These are phyloP conservation scores for Jaltomata sinuosa DNA, from an alignment of 257 asterid species.

Conservation along the genomic window DNA sequence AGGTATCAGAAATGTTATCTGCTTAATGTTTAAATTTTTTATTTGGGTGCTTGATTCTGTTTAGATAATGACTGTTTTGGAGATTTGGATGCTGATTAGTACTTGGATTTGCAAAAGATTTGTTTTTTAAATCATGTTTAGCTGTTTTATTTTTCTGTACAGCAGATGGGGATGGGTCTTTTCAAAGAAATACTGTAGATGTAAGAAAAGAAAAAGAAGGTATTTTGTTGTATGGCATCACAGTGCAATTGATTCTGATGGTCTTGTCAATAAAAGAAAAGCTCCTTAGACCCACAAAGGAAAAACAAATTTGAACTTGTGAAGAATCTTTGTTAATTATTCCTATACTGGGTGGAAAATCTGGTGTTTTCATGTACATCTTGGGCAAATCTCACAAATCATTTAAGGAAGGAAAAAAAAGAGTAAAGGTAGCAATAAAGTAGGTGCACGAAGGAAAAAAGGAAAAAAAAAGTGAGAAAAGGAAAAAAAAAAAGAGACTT, in stretches of 20 bases:
- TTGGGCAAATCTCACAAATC: neutral
- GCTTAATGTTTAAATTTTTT: neutral
- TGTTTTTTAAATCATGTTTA: constrained; percentile 1
- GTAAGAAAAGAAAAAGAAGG: neutral
- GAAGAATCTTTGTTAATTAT: neutral
- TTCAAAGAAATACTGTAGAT: constrained; percentile 1
- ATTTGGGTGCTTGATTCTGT: neutral
- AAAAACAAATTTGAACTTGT: neutral
- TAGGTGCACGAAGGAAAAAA: neutral
- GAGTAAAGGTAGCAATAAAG: neutral
- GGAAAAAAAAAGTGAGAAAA: neutral
- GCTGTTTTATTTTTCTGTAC: constrained; percentile 1
- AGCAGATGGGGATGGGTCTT: neutral
- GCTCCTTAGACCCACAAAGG: neutral
- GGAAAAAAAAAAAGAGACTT: neutral
- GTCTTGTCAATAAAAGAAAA: constrained; percentile 21
- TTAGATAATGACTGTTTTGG: constrained; percentile 1
- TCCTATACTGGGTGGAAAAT: neutral
- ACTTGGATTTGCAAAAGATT: neutral
- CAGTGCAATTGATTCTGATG: neutral
- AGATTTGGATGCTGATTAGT: constrained; percentile 3
- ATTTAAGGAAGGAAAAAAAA: neutral
- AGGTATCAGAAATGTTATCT: constrained; percentile 4
- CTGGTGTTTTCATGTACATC: neutral
- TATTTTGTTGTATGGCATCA: neutral